phyloP scores from a whole-genome alignment of 2,329 filamentous ascomycete genomes.

The Monilinia fructicola region DNA sequence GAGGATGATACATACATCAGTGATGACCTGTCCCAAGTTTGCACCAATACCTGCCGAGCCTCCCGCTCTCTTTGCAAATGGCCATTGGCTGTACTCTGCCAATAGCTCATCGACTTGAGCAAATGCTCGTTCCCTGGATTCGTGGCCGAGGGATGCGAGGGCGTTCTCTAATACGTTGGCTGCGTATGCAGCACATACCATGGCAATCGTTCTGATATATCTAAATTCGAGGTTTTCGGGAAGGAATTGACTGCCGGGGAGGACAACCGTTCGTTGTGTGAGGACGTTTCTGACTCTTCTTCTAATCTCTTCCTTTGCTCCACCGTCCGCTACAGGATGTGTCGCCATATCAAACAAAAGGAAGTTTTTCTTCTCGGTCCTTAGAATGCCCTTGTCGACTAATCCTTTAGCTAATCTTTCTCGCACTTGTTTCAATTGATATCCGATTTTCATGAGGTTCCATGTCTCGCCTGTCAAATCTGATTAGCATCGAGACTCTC shows the following conservation, averaged over 20 bases:
- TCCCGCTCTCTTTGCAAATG: constrained; percentile 78
- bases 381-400: constrained; percentile 96
- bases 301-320: constrained; percentile 96
- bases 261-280: constrained; percentile 89
- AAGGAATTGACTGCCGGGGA: constrained; percentile 82
- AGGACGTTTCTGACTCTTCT: constrained; percentile 88
- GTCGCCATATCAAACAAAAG: constrained; percentile 99
- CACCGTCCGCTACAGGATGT: constrained; percentile 92
- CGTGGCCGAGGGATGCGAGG: constrained; percentile 88
- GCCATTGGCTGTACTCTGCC: constrained; percentile 96
- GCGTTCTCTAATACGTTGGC: constrained; percentile 98
- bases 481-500: constrained; percentile 15
- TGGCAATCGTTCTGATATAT: constrained; percentile 85
- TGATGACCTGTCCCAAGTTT: constrained; percentile 83
- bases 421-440: constrained; percentile 98
- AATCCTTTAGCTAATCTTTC: constrained; percentile 96
- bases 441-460: constrained; percentile 99
- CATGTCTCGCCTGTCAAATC: constrained; percentile 80
- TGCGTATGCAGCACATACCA: constrained; percentile 97
- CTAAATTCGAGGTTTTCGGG: constrained; percentile 94
- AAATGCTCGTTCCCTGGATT: constrained; percentile 90
- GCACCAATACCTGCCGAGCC: constrained; percentile 82
- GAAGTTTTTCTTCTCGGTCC: constrained; percentile 99
- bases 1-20: constrained; percentile 55
- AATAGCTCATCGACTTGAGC: constrained; percentile 95